phyloP scores from a whole-genome alignment of 495 filamentous ascomycete genomes.

The Neurospora sp. region DNA sequence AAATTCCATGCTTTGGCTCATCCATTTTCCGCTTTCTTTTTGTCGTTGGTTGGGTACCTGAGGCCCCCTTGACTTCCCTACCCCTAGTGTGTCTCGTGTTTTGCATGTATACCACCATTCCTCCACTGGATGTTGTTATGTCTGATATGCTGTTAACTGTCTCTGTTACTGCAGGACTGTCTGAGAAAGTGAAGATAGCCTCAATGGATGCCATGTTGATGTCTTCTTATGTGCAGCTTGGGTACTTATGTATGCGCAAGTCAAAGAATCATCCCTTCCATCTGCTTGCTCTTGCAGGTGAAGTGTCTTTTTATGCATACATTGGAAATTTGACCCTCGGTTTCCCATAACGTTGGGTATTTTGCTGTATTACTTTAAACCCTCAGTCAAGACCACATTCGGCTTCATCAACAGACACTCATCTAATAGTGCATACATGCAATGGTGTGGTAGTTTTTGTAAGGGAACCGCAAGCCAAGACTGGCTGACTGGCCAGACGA shows the following conservation, averaged over 20 bases:
- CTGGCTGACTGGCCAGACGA: neutral
- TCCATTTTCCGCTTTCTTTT: slow-evolving; percentile 12
- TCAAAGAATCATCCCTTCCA: neutral
- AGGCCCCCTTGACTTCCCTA: neutral
- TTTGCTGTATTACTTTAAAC: neutral
- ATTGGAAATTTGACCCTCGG: neutral
- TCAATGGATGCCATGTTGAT: neutral
- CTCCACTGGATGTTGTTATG: neutral
- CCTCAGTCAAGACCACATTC: neutral
- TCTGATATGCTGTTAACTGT: neutral
- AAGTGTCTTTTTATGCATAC: neutral
- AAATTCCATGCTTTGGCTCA: slow-evolving; percentile 23
- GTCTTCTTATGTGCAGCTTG: neutral
- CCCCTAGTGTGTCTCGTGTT: neutral
- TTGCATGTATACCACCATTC: neutral
- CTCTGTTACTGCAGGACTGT: neutral
- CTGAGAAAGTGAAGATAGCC: neutral
- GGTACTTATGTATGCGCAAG: neutral
- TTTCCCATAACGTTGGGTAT: neutral
- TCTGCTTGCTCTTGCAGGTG: neutral
- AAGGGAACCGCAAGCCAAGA: neutral
- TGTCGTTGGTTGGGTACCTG: neutral
- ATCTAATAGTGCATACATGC: neutral
- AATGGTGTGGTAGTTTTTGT: neutral
- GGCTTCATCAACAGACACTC: neutral